Evolutionary conservation across 1,284 basidiomycete genomes (phyloP).

Genomic region (Melanopsichium pennsylvanicum): DNA sequence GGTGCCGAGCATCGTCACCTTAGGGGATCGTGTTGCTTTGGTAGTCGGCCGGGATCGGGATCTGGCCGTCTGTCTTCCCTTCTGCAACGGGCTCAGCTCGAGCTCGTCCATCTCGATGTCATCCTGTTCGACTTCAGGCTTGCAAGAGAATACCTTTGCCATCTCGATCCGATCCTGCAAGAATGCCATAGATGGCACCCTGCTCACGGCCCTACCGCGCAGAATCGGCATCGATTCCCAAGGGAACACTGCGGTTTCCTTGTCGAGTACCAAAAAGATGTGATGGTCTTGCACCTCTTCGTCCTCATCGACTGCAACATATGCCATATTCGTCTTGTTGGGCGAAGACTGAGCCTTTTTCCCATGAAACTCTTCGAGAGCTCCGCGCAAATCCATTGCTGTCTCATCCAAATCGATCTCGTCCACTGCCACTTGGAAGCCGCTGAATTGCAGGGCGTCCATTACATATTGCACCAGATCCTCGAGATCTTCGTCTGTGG

Average conservation of each 20-base stretch:
- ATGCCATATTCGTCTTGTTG: conserved; percentile 31
- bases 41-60: conserved; percentile 20
- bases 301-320: conserved; percentile 22
- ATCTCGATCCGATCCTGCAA: conserved; percentile 75
- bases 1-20: conserved; percentile 8
- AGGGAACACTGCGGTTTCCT: conserved; percentile 85
- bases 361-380: conserved; percentile 53
- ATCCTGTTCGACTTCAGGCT: conserved; percentile 1
- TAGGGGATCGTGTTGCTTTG: conserved; percentile 6
- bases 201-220: conserved; percentile 82
- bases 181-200: conserved; percentile 88
- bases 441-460: conserved; percentile 91
- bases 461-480: conserved; percentile 93
- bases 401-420: conserved; percentile 92
- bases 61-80: conserved; percentile 24
- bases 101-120: conserved; percentile 15
- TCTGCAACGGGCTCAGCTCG: conserved; percentile 36
- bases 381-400: conserved; percentile 56
- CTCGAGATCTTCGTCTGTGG: conserved; percentile 86
- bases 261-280: conserved; percentile 87
- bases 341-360: conserved; percentile 35
- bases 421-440: conserved; percentile 84
- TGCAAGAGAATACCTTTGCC: conserved; percentile 26
- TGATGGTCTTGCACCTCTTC: conserved; percentile 76
- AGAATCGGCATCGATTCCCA: conserved; percentile 95